Conservation (phyloP, 1,284 basidiomycete genomes). For the Irpex rosettiformis region DNA sequence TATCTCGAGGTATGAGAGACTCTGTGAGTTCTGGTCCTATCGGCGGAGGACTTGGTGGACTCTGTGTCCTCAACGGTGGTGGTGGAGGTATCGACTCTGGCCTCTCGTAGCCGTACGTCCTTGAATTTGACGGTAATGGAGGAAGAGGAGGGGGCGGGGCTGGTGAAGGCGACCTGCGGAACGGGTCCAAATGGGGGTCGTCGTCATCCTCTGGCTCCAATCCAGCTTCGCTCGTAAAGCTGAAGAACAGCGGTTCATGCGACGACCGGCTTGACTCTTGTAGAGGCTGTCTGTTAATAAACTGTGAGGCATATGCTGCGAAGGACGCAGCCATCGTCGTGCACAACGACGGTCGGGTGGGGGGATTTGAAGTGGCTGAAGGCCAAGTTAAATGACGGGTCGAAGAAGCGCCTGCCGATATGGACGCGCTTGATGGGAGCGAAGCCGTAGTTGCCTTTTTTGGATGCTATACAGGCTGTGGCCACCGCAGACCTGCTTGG, state of each 20-base stretch:
- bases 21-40: slow-evolving; percentile 40
- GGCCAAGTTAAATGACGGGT: background rate
- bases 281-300: slow-evolving; percentile 50
- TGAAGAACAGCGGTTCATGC: slow-evolving; percentile 77
- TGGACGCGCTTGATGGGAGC: background rate
- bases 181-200: slow-evolving; percentile 63
- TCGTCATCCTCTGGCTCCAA: slow-evolving; percentile 63
- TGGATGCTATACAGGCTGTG: background rate
- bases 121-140: no score
- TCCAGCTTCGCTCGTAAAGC: slow-evolving; percentile 71
- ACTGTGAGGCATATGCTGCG: slow-evolving; percentile 66
- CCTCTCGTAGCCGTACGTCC: no score
- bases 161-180: slow-evolving; percentile 44
- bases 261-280: slow-evolving; percentile 45
- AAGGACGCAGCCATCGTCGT: slow-evolving; percentile 52
- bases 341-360: background rate
- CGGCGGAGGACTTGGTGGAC: slow-evolving; percentile 26
- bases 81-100: background rate
- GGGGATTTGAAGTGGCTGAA: background rate
- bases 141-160: slow-evolving; percentile 41
- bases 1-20: slow-evolving; percentile 69
- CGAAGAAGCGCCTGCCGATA: background rate
- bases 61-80: slow-evolving; percentile 36
- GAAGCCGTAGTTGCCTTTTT: background rate
- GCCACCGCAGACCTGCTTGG: background rate